These are phyloP conservation scores for Exophiala alcalophila DNA, from an alignment of 2,329 filamentous ascomycete genomes.

Conservation along the genomic window DNA sequence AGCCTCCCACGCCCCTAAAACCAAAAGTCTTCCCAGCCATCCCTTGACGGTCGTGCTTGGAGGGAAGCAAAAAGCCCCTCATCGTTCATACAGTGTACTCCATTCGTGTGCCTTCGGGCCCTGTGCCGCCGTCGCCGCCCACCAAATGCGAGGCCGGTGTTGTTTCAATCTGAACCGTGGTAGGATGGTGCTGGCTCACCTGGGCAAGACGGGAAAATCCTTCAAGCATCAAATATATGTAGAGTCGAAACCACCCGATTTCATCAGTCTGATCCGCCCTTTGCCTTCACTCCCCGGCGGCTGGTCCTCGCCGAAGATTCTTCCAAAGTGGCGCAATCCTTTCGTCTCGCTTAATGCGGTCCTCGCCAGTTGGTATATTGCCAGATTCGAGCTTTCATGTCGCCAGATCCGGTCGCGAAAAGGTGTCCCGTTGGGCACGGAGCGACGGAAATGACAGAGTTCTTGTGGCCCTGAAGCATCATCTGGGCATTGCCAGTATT, in stretches of 20 bases:
- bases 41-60: background rate
- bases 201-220: too few species aligned
- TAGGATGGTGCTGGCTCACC: too few species aligned
- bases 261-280: too few species aligned
- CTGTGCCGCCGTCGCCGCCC: slow-evolving; percentile 6
- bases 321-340: too few species aligned
- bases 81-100: background rate
- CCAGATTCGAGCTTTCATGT: slow-evolving; percentile 98
- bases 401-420: slow-evolving; percentile 94
- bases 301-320: too few species aligned
- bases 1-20: slow-evolving; percentile 15
- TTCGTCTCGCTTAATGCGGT: slow-evolving; percentile 17
- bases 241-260: too few species aligned
- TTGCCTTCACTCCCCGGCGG: too few species aligned
- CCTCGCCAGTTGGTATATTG: slow-evolving; percentile 57
- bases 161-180: too few species aligned
- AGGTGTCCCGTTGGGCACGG: slow-evolving; percentile 83
- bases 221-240: too few species aligned
- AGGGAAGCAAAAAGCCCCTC: slow-evolving; percentile 1
- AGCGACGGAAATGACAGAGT: slow-evolving; percentile 95
- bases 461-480: slow-evolving; percentile 98
- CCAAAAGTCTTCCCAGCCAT: background rate
- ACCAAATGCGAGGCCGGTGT: too few species aligned
- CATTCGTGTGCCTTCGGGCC: background rate
- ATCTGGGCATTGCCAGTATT: slow-evolving; percentile 89